A percentile compares a stretch with the other conserved stretches of the same genome.
Conservation (phyloP, 2,329 filamentous ascomycete genomes). For the Penicillium brevicompactum region DNA sequence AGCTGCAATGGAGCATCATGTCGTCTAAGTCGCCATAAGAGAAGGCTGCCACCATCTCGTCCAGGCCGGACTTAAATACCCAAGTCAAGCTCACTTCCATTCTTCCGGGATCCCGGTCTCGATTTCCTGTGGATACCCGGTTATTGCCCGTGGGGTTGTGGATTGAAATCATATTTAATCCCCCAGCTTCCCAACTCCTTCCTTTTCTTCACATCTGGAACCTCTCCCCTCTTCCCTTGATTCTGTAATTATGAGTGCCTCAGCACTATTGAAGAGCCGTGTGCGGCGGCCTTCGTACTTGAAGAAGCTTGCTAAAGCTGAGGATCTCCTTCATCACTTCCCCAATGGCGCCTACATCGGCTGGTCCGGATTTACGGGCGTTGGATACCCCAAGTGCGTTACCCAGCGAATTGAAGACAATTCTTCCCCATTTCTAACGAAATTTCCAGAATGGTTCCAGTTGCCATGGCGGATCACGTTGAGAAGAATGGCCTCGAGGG, state of each 20-base stretch:
- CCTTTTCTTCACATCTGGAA: slow-evolving; percentile 2
- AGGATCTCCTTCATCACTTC: slow-evolving; percentile 79
- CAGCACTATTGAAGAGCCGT: slow-evolving; percentile 74
- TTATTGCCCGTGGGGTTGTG: slow-evolving; percentile 16
- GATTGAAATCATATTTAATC: slow-evolving; percentile 12
- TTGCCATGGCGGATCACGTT: slow-evolving; percentile 82
- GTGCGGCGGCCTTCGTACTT: slow-evolving; percentile 75
- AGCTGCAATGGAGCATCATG: background rate
- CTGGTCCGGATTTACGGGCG: slow-evolving; percentile 89
- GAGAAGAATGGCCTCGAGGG: slow-evolving; percentile 84
- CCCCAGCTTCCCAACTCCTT: slow-evolving; percentile 9
- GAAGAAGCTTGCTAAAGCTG: slow-evolving; percentile 75
- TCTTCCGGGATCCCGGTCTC: slow-evolving; percentile 24
- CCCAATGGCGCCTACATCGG: slow-evolving; percentile 85
- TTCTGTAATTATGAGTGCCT: slow-evolving; percentile 54
- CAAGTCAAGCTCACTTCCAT: background rate
- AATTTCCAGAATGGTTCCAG: slow-evolving; percentile 70
- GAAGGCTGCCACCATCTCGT: too few species aligned
- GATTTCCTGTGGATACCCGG: slow-evolving; percentile 8
- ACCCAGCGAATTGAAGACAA: background rate
- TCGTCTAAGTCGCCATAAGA: too few species aligned
- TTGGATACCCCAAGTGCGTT: slow-evolving; percentile 80
- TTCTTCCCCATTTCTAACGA: background rate
- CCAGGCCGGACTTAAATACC: background rate
- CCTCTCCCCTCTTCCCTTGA: slow-evolving; percentile 17